Base-by-base conservation (phyloP, 1,284 basidiomycete species). In the Microbotryum lychnidis-dioicae region DNA sequence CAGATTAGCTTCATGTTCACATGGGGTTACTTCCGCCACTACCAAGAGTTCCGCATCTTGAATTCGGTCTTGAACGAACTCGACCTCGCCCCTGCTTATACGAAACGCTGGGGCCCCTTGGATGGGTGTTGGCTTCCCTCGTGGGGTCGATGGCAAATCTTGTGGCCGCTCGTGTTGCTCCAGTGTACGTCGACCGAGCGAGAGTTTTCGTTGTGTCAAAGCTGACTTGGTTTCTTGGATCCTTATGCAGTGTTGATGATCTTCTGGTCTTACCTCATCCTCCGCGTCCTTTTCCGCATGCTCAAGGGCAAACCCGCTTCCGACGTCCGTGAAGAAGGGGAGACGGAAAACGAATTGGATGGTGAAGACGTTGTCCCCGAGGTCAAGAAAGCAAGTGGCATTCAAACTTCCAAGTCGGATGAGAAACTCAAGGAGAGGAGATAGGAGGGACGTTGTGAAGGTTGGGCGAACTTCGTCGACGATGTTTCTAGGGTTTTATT, bases 41-140 rank as follows among this genome's bases (percentile, higher is more conserved):
- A 42, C 14, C 37, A 42, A 42, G 37, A 42, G 37, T 42, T 42
- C 16, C 37, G 37, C 12, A 42, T 42, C 37, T 81, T 98, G 29
- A 87, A 82, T 79, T 92, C 90, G 1, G 87, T 97, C 2, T 93
- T 85, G 84, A 79, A 74, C 44, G 83, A 98, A 72, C 91, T 84
- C 65, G 82, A 88, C 60, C 77, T 87, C 20, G 81, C 90, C 62
- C 89, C 89, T 8, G 47, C 21, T 1, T 10, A 27, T 18, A 60
- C 50, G 57, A 58, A 67, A 29, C 56, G 14, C 18, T 51, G 51
- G 54, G 23, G 46, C 44, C 25, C 31, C 6, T 46, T 51, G 20
- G 18, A 57, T 21, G 58, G 33, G 6, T 70, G 87, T 87, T 44
- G 81, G 73, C 74, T 80, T 45, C 37, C 37, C 91, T 86, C 81